Evolutionary conservation across 352 stramenopile species (phyloP), one percentile per base, ranked within the genome.

Genomic region (Globisporangium cederbergense): DNA sequence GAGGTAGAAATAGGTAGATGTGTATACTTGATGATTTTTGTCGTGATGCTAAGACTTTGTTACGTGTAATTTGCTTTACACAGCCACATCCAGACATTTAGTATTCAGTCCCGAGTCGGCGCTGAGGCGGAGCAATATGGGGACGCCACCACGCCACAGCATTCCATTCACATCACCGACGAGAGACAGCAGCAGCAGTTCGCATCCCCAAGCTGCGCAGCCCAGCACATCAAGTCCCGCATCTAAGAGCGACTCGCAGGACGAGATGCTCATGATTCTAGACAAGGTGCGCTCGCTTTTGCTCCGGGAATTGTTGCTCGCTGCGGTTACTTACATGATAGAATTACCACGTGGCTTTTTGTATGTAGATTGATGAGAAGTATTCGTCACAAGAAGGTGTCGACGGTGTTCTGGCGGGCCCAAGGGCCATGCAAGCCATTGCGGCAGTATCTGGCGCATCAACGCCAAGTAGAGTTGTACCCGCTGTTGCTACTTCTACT

Each of bases 191-290:
- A 55, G 38, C 30, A 55, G 38, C 18, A 7, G 32, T n/a, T 25
- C 28, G 22, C 51, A 60, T 10, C 47, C 60, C 7, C 32, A 49
- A 22, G 51, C 51, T 28, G 25, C 28, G n/a, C 42, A 53, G 34
- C 16, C 22, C 54, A 52, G 34, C 36, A 20, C 9, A 8, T 45
- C 60, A 4, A 46, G 28, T 38, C n/a, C 60, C 25, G 51, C 40
- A 9, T 18, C 40, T 25, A 66, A 66, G 34, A 65, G 67, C 53
- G 77, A 87, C 16, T 83, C 74, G 4, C 83, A 87, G 47, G 83
- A 92, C 22, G 83, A 90, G 5, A 55, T 92, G 1, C 65, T 86
- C 46, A 65, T 71, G 72, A 68, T 89, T 4, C 60, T 92, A 25
- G 81, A 89, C 59, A 70, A 83, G 47, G 76, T 76, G 42, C 46